Base-by-base conservation (phyloP, 176 grass and related monocot species). In the Metroxylon sagu region DNA sequence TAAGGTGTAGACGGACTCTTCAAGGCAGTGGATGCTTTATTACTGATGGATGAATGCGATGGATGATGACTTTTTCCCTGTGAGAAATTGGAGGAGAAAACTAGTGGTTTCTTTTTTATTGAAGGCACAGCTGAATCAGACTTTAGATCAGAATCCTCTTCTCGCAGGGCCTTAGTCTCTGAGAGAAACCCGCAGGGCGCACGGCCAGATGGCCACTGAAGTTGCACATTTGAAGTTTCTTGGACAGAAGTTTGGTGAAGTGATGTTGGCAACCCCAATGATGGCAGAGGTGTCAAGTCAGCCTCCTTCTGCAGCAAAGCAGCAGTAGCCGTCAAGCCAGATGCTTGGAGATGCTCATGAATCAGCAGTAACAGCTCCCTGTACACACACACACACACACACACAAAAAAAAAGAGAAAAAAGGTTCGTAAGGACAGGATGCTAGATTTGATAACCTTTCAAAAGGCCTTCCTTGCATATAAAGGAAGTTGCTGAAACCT, bases 281-380 rank as follows among this genome's bases (percentile, higher is more conserved):
- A 80, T 55, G 79, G 81, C 29, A 78, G 80, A 73, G 84, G 81
- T 35, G 66, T 65, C 75, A 98, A 77, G 39, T 85, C 84, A 78
- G 87, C 93, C 78, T 98, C 93, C 57, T 98, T 98, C 50, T 91
- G 85, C 29, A 98, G 74, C 76, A 77, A 76, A 14, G 82, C 72
- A 52, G 93, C 93, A 50, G 93, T 83, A 58, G 84, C 76, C 76
- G 64, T 73, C 31, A 98, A 79, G 56, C 93, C 84, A 65, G 93
- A 91, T 59, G 87, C 93, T 71, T 88, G 56, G 23, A 98, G 84
- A 81, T 98, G 93, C 57, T 92, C 93, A 75, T 98, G 93, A 62
- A 98, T 98, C 56, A 98, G 72, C 51, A 88, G 87, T 66, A 98
- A 77, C 69, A 98, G 68, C 70, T 98, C 93, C 78, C 87, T 95